Conservation (phyloP, 257 asterid genomes). For the Vinca minor region DNA sequence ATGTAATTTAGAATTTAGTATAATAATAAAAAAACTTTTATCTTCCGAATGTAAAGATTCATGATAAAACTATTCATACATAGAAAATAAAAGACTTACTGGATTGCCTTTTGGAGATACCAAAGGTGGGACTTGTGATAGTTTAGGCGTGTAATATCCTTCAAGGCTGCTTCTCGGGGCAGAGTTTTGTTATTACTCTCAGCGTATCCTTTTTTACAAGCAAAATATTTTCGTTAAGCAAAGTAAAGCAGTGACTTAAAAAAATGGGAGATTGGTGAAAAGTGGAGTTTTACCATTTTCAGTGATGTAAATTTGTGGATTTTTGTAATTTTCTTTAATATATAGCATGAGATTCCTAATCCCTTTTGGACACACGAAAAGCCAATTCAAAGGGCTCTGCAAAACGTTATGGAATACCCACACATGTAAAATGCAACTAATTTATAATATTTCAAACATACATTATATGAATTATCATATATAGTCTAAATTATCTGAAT, state of each 20-base stretch:
- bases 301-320: slow-evolving; percentile 24
- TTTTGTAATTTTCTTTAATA: slow-evolving; percentile 22
- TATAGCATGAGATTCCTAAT: slow-evolving; percentile 23
- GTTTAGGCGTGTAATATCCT: slow-evolving; percentile 15
- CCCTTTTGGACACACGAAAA: slow-evolving; percentile 27
- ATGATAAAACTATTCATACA: too few relatives aligned
- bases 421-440: too few relatives aligned
- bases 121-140: slow-evolving; percentile 22
- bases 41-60: too few relatives aligned
- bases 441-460: too few relatives aligned
- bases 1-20: too few relatives aligned
- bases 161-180: slow-evolving; percentile 18
- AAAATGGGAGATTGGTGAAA: too few relatives aligned
- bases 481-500: too few relatives aligned
- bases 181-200: slow-evolving; percentile 17
- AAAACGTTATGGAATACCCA: too few relatives aligned
- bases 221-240: not conserved
- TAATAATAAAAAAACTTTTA: too few relatives aligned
- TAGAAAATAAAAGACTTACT: too few relatives aligned
- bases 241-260: too few relatives aligned
- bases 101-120: slow-evolving; percentile 21
- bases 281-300: slow-evolving; percentile 22
- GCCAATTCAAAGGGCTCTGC: slow-evolving; percentile 23
- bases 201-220: slow-evolving; percentile 17
- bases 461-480: too few relatives aligned